phyloP scores from a whole-genome alignment of 441 rosid species.

The Euphorbia schlechtendalii region DNA sequence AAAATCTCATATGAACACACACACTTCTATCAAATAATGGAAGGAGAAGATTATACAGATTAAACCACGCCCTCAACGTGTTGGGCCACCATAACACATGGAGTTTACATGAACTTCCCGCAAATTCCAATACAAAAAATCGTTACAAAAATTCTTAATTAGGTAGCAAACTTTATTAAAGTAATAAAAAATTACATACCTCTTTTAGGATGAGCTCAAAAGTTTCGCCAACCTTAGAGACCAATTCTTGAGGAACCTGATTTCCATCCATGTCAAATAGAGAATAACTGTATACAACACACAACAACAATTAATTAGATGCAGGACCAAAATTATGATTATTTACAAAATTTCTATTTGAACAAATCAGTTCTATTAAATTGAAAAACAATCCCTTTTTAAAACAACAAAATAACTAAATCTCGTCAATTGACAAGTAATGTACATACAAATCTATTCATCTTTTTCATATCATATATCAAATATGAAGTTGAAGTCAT shows the following conservation, averaged over 20 bases:
- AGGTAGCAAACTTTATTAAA: background rate
- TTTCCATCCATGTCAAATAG: conserved; percentile 83
- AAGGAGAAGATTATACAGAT: background rate
- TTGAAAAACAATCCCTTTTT: too few relatives aligned
- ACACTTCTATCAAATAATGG: background rate
- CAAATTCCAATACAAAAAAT: background rate
- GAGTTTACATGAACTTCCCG: background rate
- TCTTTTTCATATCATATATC: background rate
- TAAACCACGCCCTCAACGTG: background rate
- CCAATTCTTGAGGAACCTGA: conserved; percentile 82
- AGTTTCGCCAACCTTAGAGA: conserved; percentile 63
- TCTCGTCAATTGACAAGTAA: background rate
- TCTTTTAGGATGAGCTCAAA: conserved; percentile 76
- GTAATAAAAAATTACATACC: conserved; percentile 31
- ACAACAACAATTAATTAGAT: background rate
- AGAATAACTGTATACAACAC: conserved; percentile 57
- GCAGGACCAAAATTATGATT: background rate
- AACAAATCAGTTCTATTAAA: background rate
- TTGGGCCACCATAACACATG: background rate
- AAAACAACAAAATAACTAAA: background rate
- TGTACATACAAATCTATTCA: background rate
- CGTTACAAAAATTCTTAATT: background rate
- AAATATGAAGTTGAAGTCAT: background rate
- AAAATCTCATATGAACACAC: conserved; percentile 4
- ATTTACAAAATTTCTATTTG: background rate